A percentile compares a stretch with the other conserved stretches of the same genome.
phyloP scores from a whole-genome alignment of 257 asterid genomes.

The Craterostigma plantagineum region DNA sequence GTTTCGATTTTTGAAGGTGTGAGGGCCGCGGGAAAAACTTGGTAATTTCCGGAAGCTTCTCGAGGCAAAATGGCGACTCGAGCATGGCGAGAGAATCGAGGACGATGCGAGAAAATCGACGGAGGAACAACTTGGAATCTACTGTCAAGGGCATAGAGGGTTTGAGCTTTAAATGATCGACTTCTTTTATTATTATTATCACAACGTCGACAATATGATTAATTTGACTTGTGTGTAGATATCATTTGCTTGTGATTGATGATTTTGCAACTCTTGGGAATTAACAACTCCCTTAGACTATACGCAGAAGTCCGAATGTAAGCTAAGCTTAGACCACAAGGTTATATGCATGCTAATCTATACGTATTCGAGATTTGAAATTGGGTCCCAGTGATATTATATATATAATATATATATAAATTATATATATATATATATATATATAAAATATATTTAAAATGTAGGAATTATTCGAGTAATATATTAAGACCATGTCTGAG shows the following conservation, averaged over 20 bases:
- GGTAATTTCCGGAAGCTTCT: conserved; percentile 38
- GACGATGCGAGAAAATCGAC: conserved; percentile 34
- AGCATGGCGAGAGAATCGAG: conserved; percentile 30
- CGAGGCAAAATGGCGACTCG: conserved; percentile 36
- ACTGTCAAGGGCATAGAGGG: conserved; percentile 66
- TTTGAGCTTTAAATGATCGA: conserved; percentile 46
- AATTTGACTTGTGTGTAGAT: background rate
- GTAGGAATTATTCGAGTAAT: no score
- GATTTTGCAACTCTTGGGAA: no score
- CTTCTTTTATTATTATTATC: conserved; percentile 1
- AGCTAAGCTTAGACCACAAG: no score
- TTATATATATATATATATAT: no score
- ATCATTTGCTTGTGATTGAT: background rate
- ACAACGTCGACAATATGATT: background rate
- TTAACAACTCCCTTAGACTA: no score
- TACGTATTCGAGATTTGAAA: no score
- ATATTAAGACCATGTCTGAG: no score
- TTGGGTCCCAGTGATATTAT: no score
- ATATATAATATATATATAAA: no score
- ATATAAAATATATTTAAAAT: no score
- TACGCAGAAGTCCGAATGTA: no score
- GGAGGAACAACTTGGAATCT: conserved; percentile 41
- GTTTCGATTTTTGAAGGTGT: background rate
- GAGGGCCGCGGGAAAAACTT: conserved; percentile 31
- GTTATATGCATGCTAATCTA: no score